phyloP scores from a whole-genome alignment of 2,329 filamentous ascomycete species.

The Stachybotrys elegans region DNA sequence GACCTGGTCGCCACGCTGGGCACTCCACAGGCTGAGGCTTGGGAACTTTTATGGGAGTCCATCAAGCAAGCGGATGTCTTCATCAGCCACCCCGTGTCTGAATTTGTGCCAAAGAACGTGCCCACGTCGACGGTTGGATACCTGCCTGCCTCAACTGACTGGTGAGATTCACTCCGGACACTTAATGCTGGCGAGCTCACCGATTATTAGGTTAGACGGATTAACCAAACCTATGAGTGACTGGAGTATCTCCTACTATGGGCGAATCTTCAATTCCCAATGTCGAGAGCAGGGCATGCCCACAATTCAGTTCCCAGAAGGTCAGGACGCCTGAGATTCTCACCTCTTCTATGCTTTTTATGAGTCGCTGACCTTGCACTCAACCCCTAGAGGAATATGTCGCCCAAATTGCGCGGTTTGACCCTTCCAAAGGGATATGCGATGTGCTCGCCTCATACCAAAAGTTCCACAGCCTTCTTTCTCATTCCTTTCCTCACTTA shows the following conservation, averaged over 20 bases:
- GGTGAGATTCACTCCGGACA: not conserved
- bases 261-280: constrained; percentile 62
- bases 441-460: constrained; percentile 73
- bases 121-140: constrained; percentile 64
- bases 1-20: constrained; percentile 61
- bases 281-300: constrained; percentile 54
- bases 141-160: constrained; percentile 77
- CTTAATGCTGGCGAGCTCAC: not conserved
- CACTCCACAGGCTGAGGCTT: constrained; percentile 66
- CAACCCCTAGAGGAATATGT: constrained; percentile 62
- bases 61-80: constrained; percentile 71
- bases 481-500: not conserved
- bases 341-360: not conserved
- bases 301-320: constrained; percentile 4
- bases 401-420: constrained; percentile 75
- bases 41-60: constrained; percentile 69
- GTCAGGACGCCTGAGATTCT: not conserved
- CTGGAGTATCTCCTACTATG: constrained; percentile 69
- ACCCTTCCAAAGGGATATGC: constrained; percentile 76
- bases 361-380: constrained; percentile 2
- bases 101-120: constrained; percentile 68
- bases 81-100: constrained; percentile 73
- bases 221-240: constrained; percentile 69
- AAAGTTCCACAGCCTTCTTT: constrained; percentile 53
- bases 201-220: constrained; percentile 58